Base-by-base conservation (phyloP, 768 basidiomycete genomes). In the Sarcodon sp. region DNA sequence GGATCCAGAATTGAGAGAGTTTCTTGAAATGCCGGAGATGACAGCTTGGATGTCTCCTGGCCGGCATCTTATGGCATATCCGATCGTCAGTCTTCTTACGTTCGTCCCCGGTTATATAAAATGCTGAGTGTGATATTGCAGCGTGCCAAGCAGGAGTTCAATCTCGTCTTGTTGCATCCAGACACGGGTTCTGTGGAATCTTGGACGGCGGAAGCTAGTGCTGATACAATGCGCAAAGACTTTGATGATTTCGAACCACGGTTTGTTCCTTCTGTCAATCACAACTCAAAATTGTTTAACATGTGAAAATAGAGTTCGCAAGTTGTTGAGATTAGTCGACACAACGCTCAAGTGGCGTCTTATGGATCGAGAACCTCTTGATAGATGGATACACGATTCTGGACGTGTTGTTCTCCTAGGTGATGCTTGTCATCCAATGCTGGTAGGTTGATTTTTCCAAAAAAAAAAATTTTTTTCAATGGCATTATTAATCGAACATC, bases 31-130 rank as follows among this genome's bases (percentile, higher is more conserved):
- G 1, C 65, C 72, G 0, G 72, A 76, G 48, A 72, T 76, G 67
- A 73, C 72, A 0, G 68, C 65, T 0, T 83, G 81, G 81, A 72
- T 81, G 66, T 79, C 73, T 1, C 76, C 79, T 0, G 47, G 63
- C 1, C 49, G 68, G 5, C 73, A 74, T 49, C 53, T 74, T 41
- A 70, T 74, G 68, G 59, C 62, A 1, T 72, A 72, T 44, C 63
- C 57, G 33, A 69, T 75, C 15, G 71, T 70, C 51, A 52, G 68
- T 60, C 38, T 48, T 31, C 27, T 46, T 11, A 32, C 32, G 35
- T 50, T 35, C 27, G 35, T 33, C 10, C 33, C 5, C 44, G 32
- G 15, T 6, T 9, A 6, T 48, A 9, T 45, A 13, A n/a, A 13
- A 48, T 33, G 39, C n/a, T 39, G 13, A 12, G 41, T 43, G 16